These are phyloP conservation scores for Penicillium sclerotigenum DNA, from an alignment of 2,329 filamentous ascomycete species.

Conservation along the genomic window DNA sequence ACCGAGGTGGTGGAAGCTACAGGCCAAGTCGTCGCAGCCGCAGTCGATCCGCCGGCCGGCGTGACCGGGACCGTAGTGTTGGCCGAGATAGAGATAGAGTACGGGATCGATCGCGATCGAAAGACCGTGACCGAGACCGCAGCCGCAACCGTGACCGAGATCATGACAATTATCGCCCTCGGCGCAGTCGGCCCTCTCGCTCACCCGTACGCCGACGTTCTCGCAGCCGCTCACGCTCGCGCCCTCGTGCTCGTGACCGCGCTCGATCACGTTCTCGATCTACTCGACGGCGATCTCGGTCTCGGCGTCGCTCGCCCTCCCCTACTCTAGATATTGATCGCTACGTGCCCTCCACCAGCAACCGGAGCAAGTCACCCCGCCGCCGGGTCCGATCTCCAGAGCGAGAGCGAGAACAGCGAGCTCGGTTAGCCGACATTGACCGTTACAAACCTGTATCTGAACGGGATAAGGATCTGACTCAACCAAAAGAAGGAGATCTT, in stretches of 20 bases:
- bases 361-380: slow-evolving; percentile 41
- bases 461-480: slow-evolving; percentile 27
- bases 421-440: slow-evolving; percentile 41
- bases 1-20: slow-evolving; percentile 32
- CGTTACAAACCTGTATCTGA: slow-evolving; percentile 45
- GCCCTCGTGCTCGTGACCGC: slow-evolving; percentile 11
- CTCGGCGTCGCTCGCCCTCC: slow-evolving; percentile 32
- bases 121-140: slow-evolving; percentile 23
- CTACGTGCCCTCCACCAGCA: slow-evolving; percentile 43
- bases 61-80: slow-evolving; percentile 25
- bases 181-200: slow-evolving; percentile 25
- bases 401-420: slow-evolving; percentile 32
- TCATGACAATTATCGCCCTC: slow-evolving; percentile 26
- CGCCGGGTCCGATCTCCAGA: slow-evolving; percentile 39
- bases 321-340: slow-evolving; percentile 43
- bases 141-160: slow-evolving; percentile 25
- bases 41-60: slow-evolving; percentile 32
- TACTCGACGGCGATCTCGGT: slow-evolving; percentile 31
- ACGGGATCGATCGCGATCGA: slow-evolving; percentile 17
- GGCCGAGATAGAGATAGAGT: slow-evolving; percentile 16
- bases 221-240: slow-evolving; percentile 15
- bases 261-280: slow-evolving; percentile 19
- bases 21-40: slow-evolving; percentile 35
- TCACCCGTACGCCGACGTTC: slow-evolving; percentile 22
- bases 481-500: slow-evolving; percentile 16